These are phyloP conservation scores for Fonsecaea nubica DNA, from an alignment of 2,329 filamentous ascomycete genomes.

Conservation along the genomic window DNA sequence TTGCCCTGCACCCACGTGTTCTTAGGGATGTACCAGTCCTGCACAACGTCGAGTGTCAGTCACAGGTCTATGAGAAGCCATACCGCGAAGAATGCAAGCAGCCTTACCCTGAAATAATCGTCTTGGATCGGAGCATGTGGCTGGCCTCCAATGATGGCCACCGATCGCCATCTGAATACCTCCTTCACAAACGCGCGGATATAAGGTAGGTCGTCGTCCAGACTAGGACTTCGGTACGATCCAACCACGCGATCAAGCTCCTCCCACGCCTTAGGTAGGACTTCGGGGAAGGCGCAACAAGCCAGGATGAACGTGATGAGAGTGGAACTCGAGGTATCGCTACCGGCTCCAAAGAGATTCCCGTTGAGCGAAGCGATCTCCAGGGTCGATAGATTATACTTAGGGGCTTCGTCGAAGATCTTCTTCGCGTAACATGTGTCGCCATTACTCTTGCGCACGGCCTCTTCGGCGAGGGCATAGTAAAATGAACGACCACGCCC, in stretches of 20 bases:
- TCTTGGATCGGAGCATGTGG: constrained; percentile 59
- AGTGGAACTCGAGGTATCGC: constrained; percentile 44
- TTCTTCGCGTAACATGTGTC: constrained; percentile 54
- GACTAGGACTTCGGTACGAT: constrained; percentile 53
- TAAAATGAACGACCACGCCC: constrained; percentile 60
- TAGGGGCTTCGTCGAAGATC: constrained; percentile 56
- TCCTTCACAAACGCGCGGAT: constrained; percentile 63
- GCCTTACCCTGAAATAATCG: constrained; percentile 55
- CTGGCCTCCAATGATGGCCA: constrained; percentile 48
- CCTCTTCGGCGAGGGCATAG: constrained; percentile 60
- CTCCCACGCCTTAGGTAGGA: constrained; percentile 54
- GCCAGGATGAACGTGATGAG: constrained; percentile 44
- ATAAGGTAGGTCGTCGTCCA: constrained; percentile 59
- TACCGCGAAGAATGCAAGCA: constrained; percentile 10
- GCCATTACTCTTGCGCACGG: constrained; percentile 49
- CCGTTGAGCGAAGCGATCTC: constrained; percentile 58
- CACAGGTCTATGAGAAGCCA: constrained; percentile 31
- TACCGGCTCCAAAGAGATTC: constrained; percentile 47
- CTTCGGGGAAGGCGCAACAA: constrained; percentile 49
- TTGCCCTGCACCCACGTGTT: constrained; percentile 56
- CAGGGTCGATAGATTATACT: constrained; percentile 54
- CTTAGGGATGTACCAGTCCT: constrained; percentile 56
- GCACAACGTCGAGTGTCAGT: constrained; percentile 9
- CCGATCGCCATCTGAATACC: constrained; percentile 51
- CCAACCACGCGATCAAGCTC: constrained; percentile 61